Percentiles rank a stretch among this genome's conserved stretches.
These are phyloP conservation scores for Fraxinus pennsylvanica DNA, from an alignment of 257 asterid species.

Conservation along the genomic window DNA sequence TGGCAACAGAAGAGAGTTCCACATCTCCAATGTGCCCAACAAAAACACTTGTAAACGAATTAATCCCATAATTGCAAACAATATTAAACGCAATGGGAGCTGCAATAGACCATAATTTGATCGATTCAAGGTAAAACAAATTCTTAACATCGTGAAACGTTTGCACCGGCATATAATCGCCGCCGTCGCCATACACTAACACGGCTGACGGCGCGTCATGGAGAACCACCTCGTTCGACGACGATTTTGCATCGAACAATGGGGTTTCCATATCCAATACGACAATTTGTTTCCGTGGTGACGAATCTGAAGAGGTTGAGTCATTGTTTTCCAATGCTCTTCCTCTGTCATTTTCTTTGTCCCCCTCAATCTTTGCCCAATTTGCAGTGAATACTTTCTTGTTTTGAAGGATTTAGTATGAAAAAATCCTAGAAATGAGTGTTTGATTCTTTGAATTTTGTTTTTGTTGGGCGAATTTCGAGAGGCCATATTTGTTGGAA, in stretches of 20 bases:
- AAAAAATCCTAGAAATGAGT: background rate
- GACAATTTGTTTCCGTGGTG: constrained; percentile 27
- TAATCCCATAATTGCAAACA: constrained; percentile 84
- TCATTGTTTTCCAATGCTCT: constrained; percentile 61
- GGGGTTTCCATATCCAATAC: background rate
- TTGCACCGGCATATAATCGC: constrained; percentile 59
- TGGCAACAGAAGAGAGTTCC: constrained; percentile 76
- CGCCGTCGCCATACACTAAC: constrained; percentile 45
- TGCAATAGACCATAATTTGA: constrained; percentile 78
- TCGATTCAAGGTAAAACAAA: constrained; percentile 53
- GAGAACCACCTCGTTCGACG: constrained; percentile 35
- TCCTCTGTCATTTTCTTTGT: constrained; percentile 35
- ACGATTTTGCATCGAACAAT: background rate
- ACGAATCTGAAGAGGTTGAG: constrained; percentile 52
- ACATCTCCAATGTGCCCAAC: constrained; percentile 91
- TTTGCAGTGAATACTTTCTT: background rate
- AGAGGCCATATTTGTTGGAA: background rate
- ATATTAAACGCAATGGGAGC: constrained; percentile 92
- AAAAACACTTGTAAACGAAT: constrained; percentile 61
- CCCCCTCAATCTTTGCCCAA: constrained; percentile 55
- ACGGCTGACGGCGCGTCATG: constrained; percentile 78
- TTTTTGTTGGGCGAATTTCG: background rate
- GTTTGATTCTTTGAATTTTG: background rate
- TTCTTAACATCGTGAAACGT: constrained; percentile 44
- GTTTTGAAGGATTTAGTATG: background rate